Conservation (phyloP, 805 yeast species). For the Nakazawaea ernobii region DNA sequence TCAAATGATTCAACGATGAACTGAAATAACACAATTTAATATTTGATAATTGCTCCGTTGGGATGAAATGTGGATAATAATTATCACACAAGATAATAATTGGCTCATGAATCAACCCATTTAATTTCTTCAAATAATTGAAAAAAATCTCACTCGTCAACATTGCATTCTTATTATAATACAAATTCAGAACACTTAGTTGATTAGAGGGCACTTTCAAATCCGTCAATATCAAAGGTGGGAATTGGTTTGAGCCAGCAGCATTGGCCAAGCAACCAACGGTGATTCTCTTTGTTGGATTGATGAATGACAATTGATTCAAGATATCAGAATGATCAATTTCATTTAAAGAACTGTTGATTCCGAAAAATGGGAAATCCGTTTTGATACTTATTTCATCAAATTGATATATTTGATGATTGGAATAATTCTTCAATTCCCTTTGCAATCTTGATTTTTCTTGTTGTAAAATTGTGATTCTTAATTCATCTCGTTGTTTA, state of each 20-base stretch:
- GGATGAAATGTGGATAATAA: slow-evolving; percentile 29
- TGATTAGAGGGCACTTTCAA: slow-evolving; percentile 12
- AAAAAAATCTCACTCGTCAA: slow-evolving; percentile 22
- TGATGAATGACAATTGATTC: slow-evolving; percentile 13
- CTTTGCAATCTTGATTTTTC: slow-evolving; percentile 21
- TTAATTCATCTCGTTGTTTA: slow-evolving; percentile 13
- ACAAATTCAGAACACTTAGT: slow-evolving; percentile 11
- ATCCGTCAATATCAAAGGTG: slow-evolving; percentile 24
- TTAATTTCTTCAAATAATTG: slow-evolving; percentile 18
- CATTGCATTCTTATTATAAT: slow-evolving; percentile 19
- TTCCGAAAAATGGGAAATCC: slow-evolving; percentile 8
- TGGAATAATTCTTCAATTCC: slow-evolving; percentile 14
- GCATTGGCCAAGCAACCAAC: slow-evolving; percentile 24
- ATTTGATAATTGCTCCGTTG: slow-evolving; percentile 21
- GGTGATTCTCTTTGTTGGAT: slow-evolving; percentile 16
- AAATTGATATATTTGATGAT: slow-evolving; percentile 27
- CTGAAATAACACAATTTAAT: slow-evolving; percentile 26
- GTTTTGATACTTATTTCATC: slow-evolving; percentile 28
- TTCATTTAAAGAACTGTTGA: not conserved
- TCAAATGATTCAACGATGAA: slow-evolving; percentile 14
- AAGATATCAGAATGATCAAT: not conserved
- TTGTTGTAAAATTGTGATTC: slow-evolving; percentile 13
- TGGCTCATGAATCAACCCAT: slow-evolving; percentile 15
- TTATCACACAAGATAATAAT: slow-evolving; percentile 27
- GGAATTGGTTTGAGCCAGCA: slow-evolving; percentile 20